A percentile compares a stretch with the other conserved stretches of the same genome.
phyloP scores from a whole-genome alignment of 148 eudicot species.

The Vaccinium darrowii region DNA sequence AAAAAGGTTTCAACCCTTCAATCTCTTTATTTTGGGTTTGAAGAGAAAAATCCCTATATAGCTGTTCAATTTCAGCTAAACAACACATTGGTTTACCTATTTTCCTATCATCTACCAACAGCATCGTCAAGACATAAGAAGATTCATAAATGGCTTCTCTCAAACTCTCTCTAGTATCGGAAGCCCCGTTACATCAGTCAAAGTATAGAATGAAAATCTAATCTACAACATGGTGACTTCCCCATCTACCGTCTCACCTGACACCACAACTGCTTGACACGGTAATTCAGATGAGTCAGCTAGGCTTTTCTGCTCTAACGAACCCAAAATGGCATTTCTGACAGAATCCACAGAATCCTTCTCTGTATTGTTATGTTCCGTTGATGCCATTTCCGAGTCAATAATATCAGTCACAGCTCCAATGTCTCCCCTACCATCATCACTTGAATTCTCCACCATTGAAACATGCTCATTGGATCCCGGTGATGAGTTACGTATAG shows the following conservation, averaged over 20 bases:
- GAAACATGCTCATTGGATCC: constrained; percentile 10
- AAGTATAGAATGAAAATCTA: constrained; percentile 19
- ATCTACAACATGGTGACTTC: constrained; percentile 10
- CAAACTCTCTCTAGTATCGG: constrained; percentile 3
- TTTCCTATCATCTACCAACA: constrained; percentile 18
- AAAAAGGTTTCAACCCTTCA: neutral
- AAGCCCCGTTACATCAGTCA: constrained; percentile 14
- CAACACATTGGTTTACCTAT: constrained; percentile 16
- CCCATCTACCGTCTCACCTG: constrained; percentile 11
- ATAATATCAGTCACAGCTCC: constrained; percentile 2
- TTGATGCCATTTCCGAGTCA: neutral
- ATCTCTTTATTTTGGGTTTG: neutral
- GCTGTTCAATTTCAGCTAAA: constrained; percentile 18
- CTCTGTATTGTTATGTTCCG: constrained; percentile 1
- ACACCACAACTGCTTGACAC: constrained; percentile 12
- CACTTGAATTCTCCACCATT: constrained; percentile 7
- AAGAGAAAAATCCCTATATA: constrained; percentile 5
- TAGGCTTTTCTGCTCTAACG: neutral
- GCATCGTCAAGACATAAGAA: constrained; percentile 15
- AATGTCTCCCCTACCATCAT: neutral
- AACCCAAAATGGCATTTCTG: constrained; percentile 2
- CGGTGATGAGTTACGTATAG: neutral
- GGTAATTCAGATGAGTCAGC: constrained; percentile 15
- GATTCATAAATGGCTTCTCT: constrained; percentile 13
- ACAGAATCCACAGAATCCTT: constrained; percentile 16